Evolutionary conservation across 192 early-diverging fungal species (phyloP).

Genomic region (Pilaira anomala): DNA sequence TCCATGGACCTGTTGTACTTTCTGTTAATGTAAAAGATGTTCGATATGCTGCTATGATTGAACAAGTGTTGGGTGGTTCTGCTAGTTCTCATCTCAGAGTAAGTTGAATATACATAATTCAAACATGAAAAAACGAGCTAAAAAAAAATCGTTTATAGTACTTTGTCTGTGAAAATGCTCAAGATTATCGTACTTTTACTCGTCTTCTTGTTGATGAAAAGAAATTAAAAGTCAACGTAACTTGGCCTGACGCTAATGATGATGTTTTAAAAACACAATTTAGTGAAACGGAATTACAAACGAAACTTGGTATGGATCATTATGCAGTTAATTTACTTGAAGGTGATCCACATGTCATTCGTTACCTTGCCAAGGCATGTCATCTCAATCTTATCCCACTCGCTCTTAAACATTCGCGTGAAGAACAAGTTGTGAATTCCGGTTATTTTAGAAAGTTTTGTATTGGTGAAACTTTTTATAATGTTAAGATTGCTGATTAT

Average conservation of each 20-base stretch:
- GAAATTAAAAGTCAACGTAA: slow-evolving; percentile 60
- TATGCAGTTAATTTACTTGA: slow-evolving; percentile 74
- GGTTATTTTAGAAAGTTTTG: slow-evolving; percentile 25
- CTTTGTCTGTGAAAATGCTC: slow-evolving; percentile 73
- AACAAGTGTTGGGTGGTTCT: slow-evolving; percentile 48
- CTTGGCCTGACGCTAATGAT: slow-evolving; percentile 40
- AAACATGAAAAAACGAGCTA: too few species aligned
- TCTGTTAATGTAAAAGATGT: slow-evolving; percentile 68
- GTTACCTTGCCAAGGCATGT: slow-evolving; percentile 59
- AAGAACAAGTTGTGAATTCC: slow-evolving; percentile 10
- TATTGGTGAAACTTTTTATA: slow-evolving; percentile 24
- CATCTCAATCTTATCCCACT: slow-evolving; percentile 56
- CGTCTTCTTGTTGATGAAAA: slow-evolving; percentile 58
- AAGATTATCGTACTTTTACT: slow-evolving; percentile 75
- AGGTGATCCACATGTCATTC: slow-evolving; percentile 61
- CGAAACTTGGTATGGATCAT: slow-evolving; percentile 66
- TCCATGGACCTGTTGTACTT: slow-evolving; percentile 72
- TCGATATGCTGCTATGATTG: slow-evolving; percentile 63
- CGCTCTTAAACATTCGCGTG: slow-evolving; percentile 6
- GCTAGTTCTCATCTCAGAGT: slow-evolving; percentile 46
- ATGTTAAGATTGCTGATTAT: slow-evolving; percentile 29
- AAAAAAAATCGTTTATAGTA: too few species aligned
- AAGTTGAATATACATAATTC: not conserved
- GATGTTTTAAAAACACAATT: slow-evolving; percentile 35
- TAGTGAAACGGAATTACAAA: slow-evolving; percentile 22